Evolutionary conservation across 805 yeast species (phyloP), one percentile per base, ranked within the genome.

Genomic region (Ogataea paradorogensis): DNA sequence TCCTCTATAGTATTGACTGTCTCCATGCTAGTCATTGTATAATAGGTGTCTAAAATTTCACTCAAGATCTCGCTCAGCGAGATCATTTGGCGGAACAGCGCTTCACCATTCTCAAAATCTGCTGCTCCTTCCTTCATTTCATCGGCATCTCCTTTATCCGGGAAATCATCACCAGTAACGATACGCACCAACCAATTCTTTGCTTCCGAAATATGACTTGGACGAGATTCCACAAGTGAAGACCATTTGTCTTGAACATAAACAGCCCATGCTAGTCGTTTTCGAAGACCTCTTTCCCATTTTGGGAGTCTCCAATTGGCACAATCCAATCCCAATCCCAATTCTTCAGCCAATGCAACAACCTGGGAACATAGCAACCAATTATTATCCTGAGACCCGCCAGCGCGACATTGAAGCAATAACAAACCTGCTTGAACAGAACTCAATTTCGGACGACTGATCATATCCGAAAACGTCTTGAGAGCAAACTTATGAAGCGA

Each of bases 211-310:
- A 84, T 73, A 60, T 88, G 95, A 0, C 95, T 82, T 2, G 96
- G 95, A 30, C 96, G 69, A 0, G 90, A 78, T 55, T 87, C 95
- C 38, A 80, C 77, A 34, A 90, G 64, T 1, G 95, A 70, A 8
- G 83, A 72, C 98, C 98, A 91, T 58, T 90, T 88, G 55, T 89
- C 96, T 60, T 89, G 95, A 36, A 84, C 69, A 70, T 79, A 91
- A 1, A 89, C 93, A 0, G 97, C 97, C 98, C 99, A 91, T 1
- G 97, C 95, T 34, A 91, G 64, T 43, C 98, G 70, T 51, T 87
- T 76, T 37, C 99, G 71, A 34, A 91, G 65, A 5, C 95, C 95
- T 35, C 95, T 71, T 57, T 91, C 99, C 98, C 98, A 93, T 52
- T 83, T 82, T 0, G 98, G 98, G 25, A 91, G 65, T 53, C 84